Evolutionary conservation across 2,329 filamentous ascomycete genomes (phyloP), one percentile per base, ranked within the genome.

Genomic region (Samsoniella hepiali): DNA sequence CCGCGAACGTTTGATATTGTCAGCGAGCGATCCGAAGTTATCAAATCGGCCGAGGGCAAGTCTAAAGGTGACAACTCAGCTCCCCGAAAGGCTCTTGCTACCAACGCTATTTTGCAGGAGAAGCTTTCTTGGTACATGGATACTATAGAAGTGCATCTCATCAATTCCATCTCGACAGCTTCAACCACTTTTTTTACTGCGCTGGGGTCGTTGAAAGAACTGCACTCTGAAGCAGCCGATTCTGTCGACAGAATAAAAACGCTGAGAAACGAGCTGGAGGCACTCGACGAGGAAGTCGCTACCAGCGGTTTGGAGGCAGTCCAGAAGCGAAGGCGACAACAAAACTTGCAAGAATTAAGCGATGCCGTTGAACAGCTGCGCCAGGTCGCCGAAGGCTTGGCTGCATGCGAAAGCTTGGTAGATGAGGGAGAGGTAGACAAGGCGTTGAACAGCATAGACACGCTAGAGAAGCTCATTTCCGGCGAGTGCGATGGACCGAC

Each of bases 71-170:
- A 56, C 17, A 51, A 7, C 13, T 17, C 42, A 15, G 77, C 72
- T 2, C 88, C 90, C 9, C 86, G 94, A 65, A 98, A 97, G 74
- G 91, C 91, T 1, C 81, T 99, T 34, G 94, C 94, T 8, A 97
- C 93, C 0, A 99, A 99, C 76, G 95, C 95, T 0, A 99, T 99
- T 64, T 76, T 99, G 42, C 95, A 99, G 74, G 95, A 99, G 76
- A 99, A 99, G 76, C 81, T 99, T 13, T 98, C 95, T 0, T 99
- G 95, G 95, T 99, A 99, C 75, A 97, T 99, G 93, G 95, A 99
- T 74, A 99, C 95, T 0, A 93, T 99, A 29, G 95, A 99, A 74
- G 92, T 99, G 62, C 95, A 99, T 73, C 81, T 99, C 8, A 97
- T 99, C 69, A 92, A 91, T 38, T 97, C 93, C 0, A 99, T 99